Conservation (phyloP, 208 protist species). For the Acanthamoeba pearcei region DNA sequence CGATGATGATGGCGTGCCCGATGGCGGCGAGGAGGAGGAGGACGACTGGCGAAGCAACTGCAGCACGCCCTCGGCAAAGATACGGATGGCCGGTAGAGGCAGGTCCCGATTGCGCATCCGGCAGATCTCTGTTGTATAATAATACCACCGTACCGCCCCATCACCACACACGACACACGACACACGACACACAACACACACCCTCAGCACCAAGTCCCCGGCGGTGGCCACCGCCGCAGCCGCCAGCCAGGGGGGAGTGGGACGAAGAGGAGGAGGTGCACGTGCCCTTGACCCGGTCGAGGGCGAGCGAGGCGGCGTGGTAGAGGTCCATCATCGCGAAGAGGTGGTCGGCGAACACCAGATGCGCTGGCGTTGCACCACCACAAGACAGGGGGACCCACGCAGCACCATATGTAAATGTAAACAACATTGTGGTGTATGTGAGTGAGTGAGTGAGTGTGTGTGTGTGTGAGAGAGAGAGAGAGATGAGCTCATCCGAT, state of each 20-base stretch:
- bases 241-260: not conserved
- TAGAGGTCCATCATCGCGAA: slow-evolving; percentile 11
- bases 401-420: too few species aligned
- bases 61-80: not conserved
- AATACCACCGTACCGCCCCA: too few species aligned
- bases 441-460: too few species aligned
- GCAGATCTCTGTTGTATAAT: not conserved
- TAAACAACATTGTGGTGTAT: too few species aligned
- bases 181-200: too few species aligned
- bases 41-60: not conserved
- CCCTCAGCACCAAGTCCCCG: not conserved
- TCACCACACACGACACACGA: too few species aligned
- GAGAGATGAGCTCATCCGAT: too few species aligned
- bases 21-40: not conserved
- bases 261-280: not conserved
- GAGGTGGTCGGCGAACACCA: not conserved
- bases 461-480: too few species aligned
- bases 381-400: too few species aligned
- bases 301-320: slow-evolving; percentile 3
- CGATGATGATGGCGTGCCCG: not conserved
- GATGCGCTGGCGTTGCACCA: not conserved
- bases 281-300: slow-evolving; percentile 4
- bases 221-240: too few species aligned
- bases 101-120: not conserved
- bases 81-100: not conserved